Conservation (phyloP, 768 basidiomycete genomes). For the Termitomyces sp. region DNA sequence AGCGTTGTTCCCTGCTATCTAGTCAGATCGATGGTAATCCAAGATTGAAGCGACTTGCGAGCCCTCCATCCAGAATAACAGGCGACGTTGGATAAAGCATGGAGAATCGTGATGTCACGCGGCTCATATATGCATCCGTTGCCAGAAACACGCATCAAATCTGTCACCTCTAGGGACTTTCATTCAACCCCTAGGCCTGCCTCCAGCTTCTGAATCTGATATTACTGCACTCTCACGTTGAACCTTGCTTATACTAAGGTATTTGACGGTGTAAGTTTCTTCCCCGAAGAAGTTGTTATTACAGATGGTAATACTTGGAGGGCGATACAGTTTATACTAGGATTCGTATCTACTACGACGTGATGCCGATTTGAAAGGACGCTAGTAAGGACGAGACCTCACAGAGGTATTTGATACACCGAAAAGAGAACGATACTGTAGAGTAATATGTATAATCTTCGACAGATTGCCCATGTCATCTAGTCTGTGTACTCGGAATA, state of each 20-base stretch:
- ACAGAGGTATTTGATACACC: background rate
- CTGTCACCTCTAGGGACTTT: no score
- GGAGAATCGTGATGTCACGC: background rate
- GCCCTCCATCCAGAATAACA: conserved; percentile 39
- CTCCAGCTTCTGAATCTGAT: no score
- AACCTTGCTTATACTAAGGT: background rate
- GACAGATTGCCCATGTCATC: background rate
- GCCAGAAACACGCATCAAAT: no score
- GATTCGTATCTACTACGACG: background rate
- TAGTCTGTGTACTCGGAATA: conserved; percentile 3
- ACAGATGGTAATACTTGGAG: background rate
- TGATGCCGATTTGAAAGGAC: no score
- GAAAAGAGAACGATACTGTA: background rate
- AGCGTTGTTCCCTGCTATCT: conserved; percentile 53
- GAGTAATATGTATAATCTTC: background rate
- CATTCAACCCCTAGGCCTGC: no score
- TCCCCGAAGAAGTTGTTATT: background rate
- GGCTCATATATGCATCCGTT: no score
- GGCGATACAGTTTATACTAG: background rate
- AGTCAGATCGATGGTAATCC: background rate
- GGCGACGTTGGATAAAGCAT: conserved; percentile 11
- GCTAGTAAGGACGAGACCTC: no score
- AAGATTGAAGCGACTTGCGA: conserved; percentile 27
- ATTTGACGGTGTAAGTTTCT: background rate
- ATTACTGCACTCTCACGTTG: background rate